Evolutionary conservation across 345 rosid species (phyloP), one percentile per base, ranked within the genome.

Genomic region (Dipteronia sinensis): DNA sequence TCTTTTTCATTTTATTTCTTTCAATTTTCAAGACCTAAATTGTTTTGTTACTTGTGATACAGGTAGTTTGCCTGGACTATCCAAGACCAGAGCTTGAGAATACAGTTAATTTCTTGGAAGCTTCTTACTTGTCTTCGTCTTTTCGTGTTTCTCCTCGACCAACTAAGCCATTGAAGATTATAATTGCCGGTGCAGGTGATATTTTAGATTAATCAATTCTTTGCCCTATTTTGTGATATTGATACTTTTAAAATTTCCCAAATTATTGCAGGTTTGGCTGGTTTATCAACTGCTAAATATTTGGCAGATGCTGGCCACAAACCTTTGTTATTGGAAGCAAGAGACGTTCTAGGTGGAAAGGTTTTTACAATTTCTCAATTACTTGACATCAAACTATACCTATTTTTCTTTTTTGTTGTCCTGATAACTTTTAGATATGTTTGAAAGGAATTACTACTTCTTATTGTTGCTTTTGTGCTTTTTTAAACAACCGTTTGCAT

Each of bases 301-400:
- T 81, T 95, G 77, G 97, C 98, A 7, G 99, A 92, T 90, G 96
- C 98, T 78, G 98, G 99, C 55, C 99, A 95, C 61, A 85, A 85
- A 82, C 98, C 97, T 81, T 20, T 93, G 81, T 71, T 95, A 79
- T 82, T 93, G 22, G 97, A 95, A 88, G 95, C 92, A 65, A 89
- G 95, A 87, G 98, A 95, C 82, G 98, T 90, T 83, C 88, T 95
- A 61, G 98, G 98, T 68, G 98, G 98, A 87, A 95, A 95, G 99
- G 99, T 93, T 82, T 51, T 70, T 67, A 11, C n/a, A 15, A 7
- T 25, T 44, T 69, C 29, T 10, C 20, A 17, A 27, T 61, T 67
- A 44, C 46, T 74, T 73, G 34, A 23, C 13, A 61, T 46, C 51
- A 17, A 65, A 51, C 40, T 46, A 4, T 7, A 25, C 56, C 40